Conservation (phyloP, 1,139 yeast species). For the Diutina scorzettiae region DNA sequence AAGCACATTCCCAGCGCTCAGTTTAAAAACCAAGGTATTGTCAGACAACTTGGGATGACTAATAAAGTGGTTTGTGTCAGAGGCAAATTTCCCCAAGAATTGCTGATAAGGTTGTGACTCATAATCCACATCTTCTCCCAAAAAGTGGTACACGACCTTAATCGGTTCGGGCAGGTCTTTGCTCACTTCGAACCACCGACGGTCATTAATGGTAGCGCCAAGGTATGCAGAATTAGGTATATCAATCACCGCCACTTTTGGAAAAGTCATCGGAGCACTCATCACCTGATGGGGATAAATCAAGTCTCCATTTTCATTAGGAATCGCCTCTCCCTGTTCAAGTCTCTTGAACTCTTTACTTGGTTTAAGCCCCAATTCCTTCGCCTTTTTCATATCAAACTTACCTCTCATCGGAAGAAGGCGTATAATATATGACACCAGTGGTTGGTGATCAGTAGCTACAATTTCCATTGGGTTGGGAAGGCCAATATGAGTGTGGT, state of each 20-base stretch:
- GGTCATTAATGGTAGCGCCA: conserved; percentile 24
- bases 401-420: conserved; percentile 67
- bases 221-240: conserved; percentile 50
- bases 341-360: conserved; percentile 28
- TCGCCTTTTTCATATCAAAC: conserved; percentile 58
- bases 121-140: conserved; percentile 54
- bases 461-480: conserved; percentile 16
- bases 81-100: conserved; percentile 37
- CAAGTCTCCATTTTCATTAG: conserved; percentile 44
- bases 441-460: conserved; percentile 15
- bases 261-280: conserved; percentile 45
- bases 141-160: conserved; percentile 59
- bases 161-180: conserved; percentile 24
- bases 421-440: conserved; percentile 49
- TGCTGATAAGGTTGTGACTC: conserved; percentile 30
- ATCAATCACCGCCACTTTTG: conserved; percentile 58
- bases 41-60: conserved; percentile 59
- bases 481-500: conserved; percentile 31
- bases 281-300: conserved; percentile 65
- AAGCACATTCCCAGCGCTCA: conserved; percentile 41
- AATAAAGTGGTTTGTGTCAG: conserved; percentile 46
- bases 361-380: conserved; percentile 53
- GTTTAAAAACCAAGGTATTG: conserved; percentile 45
- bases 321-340: conserved; percentile 25
- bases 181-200: conserved; percentile 16